These are phyloP conservation scores for Fagus crenata DNA, from an alignment of 306 rosid species.

Conservation along the genomic window DNA sequence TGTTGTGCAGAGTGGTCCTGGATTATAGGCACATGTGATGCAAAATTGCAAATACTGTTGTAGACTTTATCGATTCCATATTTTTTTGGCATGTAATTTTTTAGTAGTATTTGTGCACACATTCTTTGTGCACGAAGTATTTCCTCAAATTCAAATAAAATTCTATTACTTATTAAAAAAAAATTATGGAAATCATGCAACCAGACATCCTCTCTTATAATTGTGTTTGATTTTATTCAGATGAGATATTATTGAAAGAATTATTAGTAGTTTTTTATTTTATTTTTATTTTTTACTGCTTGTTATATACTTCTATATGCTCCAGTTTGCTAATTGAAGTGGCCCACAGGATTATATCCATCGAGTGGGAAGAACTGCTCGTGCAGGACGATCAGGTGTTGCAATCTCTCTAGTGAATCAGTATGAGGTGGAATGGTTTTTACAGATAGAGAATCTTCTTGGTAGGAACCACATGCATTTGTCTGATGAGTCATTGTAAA, in stretches of 20 bases:
- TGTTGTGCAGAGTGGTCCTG: too few relatives aligned
- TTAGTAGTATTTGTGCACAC: too few relatives aligned
- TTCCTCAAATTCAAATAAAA: too few relatives aligned
- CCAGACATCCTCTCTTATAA: neutral
- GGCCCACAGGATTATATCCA: constrained; percentile 75
- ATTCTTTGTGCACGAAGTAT: too few relatives aligned
- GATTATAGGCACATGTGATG: too few relatives aligned
- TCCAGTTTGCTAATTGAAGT: constrained; percentile 25
- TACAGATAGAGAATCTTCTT: constrained; percentile 81
- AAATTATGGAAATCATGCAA: neutral
- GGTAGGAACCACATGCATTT: constrained; percentile 42
- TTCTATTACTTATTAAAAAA: too few relatives aligned
- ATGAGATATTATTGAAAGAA: neutral
- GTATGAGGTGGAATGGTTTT: constrained; percentile 80
- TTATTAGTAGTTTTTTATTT: neutral
- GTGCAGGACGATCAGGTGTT: constrained; percentile 88
- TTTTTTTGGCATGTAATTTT: too few relatives aligned
- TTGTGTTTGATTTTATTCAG: neutral
- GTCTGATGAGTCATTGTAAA: neutral
- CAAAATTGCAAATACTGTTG: too few relatives aligned
- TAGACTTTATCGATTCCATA: too few relatives aligned
- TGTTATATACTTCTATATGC: neutral
- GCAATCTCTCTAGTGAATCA: constrained; percentile 82
- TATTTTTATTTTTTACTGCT: too few relatives aligned
- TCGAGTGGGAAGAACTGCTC: constrained; percentile 96